These are phyloP conservation scores for Coemansia sp. DNA, from an alignment of 192 early-diverging fungal genomes.

Conservation along the genomic window DNA sequence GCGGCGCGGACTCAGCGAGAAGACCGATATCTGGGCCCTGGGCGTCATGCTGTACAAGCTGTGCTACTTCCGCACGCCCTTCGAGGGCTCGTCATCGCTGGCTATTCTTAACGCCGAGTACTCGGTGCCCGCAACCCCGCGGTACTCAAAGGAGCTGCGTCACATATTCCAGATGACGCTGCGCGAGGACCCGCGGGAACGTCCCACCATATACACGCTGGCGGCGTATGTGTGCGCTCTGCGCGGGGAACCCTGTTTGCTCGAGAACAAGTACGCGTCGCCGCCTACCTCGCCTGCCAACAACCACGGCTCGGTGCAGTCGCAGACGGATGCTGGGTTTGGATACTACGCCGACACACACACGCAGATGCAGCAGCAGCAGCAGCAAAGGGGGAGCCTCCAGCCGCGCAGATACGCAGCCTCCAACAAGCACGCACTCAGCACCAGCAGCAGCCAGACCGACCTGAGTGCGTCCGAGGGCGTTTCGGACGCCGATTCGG, in stretches of 20 bases:
- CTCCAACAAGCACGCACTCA: slow-evolving; percentile 24
- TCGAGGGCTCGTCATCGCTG: slow-evolving; percentile 84
- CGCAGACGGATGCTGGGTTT: slow-evolving; percentile 6
- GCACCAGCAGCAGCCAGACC: slow-evolving; percentile 31
- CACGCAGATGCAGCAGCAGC: slow-evolving; percentile 10
- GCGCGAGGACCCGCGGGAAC: slow-evolving; percentile 68
- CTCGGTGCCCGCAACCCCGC: slow-evolving; percentile 71
- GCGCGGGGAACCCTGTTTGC: slow-evolving; percentile 38
- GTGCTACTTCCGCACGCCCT: slow-evolving; percentile 94
- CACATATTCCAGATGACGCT: slow-evolving; percentile 72
- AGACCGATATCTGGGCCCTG: slow-evolving; percentile 82
- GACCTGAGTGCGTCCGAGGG: slow-evolving; percentile 38
- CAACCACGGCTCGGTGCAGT: background rate
- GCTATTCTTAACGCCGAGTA: slow-evolving; percentile 89
- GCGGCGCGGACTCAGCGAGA: slow-evolving; percentile 78
- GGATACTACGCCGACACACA: slow-evolving; percentile 1
- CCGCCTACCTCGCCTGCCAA: slow-evolving; percentile 23
- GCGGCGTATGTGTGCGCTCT: slow-evolving; percentile 66
- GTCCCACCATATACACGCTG: slow-evolving; percentile 82
- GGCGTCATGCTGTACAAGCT: slow-evolving; percentile 95
- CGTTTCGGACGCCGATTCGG: slow-evolving; percentile 51
- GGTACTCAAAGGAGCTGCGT: slow-evolving; percentile 61
- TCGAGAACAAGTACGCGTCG: slow-evolving; percentile 47
- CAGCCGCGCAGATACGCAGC: slow-evolving; percentile 40
- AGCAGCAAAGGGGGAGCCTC: background rate